Percentiles rank a stretch among this genome's conserved stretches.
Conservation (phyloP, 2,329 filamentous ascomycete genomes). For the Fusarium chlamydosporum region DNA sequence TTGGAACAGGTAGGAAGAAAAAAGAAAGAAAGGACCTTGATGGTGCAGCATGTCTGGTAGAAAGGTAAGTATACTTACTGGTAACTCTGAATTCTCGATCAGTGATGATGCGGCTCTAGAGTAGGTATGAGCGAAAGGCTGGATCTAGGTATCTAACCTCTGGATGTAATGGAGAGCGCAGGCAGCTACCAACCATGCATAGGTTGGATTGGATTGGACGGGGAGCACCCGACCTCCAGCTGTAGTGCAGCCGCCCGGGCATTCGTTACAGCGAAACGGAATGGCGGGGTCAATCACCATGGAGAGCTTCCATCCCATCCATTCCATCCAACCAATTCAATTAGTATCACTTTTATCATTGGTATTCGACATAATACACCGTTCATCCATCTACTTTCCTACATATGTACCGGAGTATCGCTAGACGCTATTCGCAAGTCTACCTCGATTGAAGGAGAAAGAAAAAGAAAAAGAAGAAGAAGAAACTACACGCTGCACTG, state of each 20-base stretch:
- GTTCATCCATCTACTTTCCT: neutral
- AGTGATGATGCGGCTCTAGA: constrained; percentile 44
- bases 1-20: neutral
- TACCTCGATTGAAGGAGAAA: neutral
- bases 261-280: constrained; percentile 10
- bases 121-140: constrained; percentile 20
- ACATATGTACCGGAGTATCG: neutral
- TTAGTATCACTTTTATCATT: neutral
- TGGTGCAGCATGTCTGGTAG: constrained; percentile 13
- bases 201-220: constrained; percentile 2
- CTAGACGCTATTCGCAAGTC: neutral
- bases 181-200: constrained; percentile 19
- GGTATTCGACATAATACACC: neutral
- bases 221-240: neutral
- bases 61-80: constrained; percentile 13
- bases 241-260: constrained; percentile 7
- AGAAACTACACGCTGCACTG: neutral
- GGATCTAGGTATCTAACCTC: neutral
- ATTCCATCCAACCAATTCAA: neutral
- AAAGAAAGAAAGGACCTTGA: constrained; percentile 33
- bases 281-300: constrained; percentile 14
- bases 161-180: constrained; percentile 32
- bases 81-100: constrained; percentile 7
- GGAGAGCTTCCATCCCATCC: neutral
- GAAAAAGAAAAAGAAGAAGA: neutral